Conservation (phyloP, 2,329 filamentous ascomycete genomes). For the Ploettnerulaceae sp. region DNA sequence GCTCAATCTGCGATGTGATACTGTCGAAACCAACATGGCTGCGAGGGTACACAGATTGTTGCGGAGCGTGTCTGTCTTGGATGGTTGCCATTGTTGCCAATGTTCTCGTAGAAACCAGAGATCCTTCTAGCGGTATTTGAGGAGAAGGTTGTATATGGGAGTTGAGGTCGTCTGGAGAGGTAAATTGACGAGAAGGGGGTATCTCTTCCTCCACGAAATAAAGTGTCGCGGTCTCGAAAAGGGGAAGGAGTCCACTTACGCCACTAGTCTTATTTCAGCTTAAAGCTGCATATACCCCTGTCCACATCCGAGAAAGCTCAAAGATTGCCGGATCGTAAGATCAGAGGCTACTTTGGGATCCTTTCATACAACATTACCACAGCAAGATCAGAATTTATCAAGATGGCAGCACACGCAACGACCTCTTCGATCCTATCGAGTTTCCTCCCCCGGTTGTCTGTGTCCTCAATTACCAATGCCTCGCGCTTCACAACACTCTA, state of each 20-base stretch:
- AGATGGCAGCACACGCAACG: constrained; percentile 43
- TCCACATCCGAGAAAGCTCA: constrained; percentile 22
- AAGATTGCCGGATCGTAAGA: constrained; percentile 13
- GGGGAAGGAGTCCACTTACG: constrained; percentile 16
- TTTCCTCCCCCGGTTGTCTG: constrained; percentile 52
- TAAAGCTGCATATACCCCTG: constrained; percentile 11
- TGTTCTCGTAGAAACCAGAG: constrained; percentile 10
- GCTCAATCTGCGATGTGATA: constrained; percentile 99
- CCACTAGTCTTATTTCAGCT: constrained; percentile 14
- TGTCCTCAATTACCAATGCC: constrained; percentile 38
- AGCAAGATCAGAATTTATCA: constrained; percentile 15
- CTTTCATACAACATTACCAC: neutral
- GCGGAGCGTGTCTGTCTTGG: constrained; percentile 31
- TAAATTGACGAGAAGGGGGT: constrained; percentile 24
- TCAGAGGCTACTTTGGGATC: neutral
- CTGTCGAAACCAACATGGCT: constrained; percentile 99
- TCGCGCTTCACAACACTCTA: constrained; percentile 43
- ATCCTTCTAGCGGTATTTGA: constrained; percentile 3
- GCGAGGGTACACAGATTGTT: constrained; percentile 65
- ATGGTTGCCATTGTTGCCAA: constrained; percentile 32
- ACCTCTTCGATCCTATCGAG: constrained; percentile 40
- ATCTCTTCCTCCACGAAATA: constrained; percentile 26
- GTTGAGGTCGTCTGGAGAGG: neutral
- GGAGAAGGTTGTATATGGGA: neutral
- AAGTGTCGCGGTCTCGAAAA: constrained; percentile 25